These are phyloP conservation scores for Penicillium longicatenatum DNA, from an alignment of 495 filamentous ascomycete genomes.

Conservation along the genomic window DNA sequence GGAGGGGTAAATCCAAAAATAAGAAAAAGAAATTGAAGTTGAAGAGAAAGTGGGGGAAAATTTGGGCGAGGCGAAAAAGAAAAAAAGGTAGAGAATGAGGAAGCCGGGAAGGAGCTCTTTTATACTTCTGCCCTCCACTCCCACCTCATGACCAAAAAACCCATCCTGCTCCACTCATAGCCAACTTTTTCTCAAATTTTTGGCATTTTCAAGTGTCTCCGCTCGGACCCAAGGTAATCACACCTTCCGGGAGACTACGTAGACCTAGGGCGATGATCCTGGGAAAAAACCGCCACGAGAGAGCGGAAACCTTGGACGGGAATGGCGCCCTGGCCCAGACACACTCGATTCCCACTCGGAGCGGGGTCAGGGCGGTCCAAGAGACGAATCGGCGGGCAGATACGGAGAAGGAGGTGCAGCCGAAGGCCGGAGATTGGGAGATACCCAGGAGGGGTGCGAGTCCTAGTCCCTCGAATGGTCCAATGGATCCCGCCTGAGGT, in stretches of 20 bases:
- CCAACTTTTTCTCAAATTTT: constrained; percentile 6
- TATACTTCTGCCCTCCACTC: constrained; percentile 21
- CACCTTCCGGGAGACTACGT: constrained; percentile 18
- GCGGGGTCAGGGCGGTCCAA: constrained; percentile 51
- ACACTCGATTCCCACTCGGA: constrained; percentile 44
- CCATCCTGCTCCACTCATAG: constrained; percentile 9
- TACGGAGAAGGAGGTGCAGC: constrained; percentile 36
- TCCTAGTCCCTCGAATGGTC: constrained; percentile 50
- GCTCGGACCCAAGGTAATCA: constrained; percentile 22
- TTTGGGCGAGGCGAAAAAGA: neutral
- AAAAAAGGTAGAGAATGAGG: constrained; percentile 11
- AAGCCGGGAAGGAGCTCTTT: constrained; percentile 21
- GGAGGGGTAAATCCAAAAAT: constrained; percentile 5
- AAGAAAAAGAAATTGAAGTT: neutral
- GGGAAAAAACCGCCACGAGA: constrained; percentile 29
- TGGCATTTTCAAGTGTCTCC: constrained; percentile 4
- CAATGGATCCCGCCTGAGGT: constrained; percentile 39
- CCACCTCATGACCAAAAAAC: constrained; percentile 6
- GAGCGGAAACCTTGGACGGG: constrained; percentile 37
- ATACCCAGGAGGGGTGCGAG: constrained; percentile 44
- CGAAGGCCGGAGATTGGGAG: constrained; percentile 42
- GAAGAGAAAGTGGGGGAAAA: constrained; percentile 8
- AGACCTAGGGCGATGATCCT: constrained; percentile 28
- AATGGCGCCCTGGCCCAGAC: constrained; percentile 35
- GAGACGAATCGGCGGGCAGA: constrained; percentile 48